A percentile compares a stretch with the other conserved stretches of the same genome.
phyloP scores from a whole-genome alignment of 306 rosid genomes.

The Clitoria ternatea region DNA sequence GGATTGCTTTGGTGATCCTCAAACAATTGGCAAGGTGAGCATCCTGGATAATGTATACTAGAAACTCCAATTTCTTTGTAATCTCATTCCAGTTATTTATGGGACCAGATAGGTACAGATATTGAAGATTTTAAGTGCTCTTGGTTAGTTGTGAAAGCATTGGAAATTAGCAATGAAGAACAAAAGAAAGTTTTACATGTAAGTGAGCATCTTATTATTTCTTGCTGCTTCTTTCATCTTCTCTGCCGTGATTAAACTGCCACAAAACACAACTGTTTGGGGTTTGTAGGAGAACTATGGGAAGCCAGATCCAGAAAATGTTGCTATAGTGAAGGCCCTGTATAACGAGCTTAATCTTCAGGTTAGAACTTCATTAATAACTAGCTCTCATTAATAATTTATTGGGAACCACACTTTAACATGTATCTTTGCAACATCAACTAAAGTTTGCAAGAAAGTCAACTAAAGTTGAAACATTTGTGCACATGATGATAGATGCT shows the following conservation, averaged over 20 bases:
- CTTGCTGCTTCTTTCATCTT: neutral
- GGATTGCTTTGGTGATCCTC: conserved; percentile 86
- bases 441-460: neutral
- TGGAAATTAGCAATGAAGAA: conserved; percentile 62
- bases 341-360: conserved; percentile 69
- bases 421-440: neutral
- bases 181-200: conserved; percentile 74
- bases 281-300: conserved; percentile 73
- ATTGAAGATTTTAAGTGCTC: conserved; percentile 98
- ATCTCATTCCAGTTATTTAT: conserved; percentile 31
- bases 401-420: neutral
- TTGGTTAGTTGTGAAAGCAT: conserved; percentile 89
- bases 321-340: conserved; percentile 66
- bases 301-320: conserved; percentile 55
- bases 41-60: neutral
- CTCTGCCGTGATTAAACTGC: conserved; percentile 6
- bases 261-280: conserved; percentile 3
- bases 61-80: neutral
- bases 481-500: neutral
- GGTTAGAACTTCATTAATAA: conserved; percentile 41
- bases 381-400: neutral
- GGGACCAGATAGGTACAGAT: conserved; percentile 85
- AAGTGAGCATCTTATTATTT: conserved; percentile 24
- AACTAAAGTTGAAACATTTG: conserved; percentile 11
- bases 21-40: conserved; percentile 84